Base-by-base conservation (phyloP, 2,329 filamentous ascomycete species). In the Periconia sp. region DNA sequence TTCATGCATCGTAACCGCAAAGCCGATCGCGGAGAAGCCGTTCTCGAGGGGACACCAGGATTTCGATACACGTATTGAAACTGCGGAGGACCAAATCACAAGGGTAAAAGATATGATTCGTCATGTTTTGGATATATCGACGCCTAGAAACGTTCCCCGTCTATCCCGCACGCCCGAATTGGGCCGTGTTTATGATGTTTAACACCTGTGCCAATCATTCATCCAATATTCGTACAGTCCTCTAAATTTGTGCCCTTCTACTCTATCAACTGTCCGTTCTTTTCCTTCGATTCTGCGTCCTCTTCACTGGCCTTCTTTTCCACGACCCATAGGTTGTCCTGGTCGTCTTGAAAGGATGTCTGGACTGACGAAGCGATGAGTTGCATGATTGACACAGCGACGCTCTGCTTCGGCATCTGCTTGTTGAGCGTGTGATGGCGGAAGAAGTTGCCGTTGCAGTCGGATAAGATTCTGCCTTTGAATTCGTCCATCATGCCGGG, bases 361-460 rank as follows among this genome's bases (percentile, higher is more conserved):
- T 57, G 53, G 39, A 54, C 8, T n/a, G 48, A 25, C 26, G 48
- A 16, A 4, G 39, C 29, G 22, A 57, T 4, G 6, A 39, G n/a
- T 31, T 54, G 48, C 53, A 57, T 46, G 10, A 52, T 22, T 10
- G 48, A 40, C 8, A 37, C 38, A 5, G 24, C 25, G 1, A 40
- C 16, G 17, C 40, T 49, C 12, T 29, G n/a, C 35, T 54, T 57
- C 15, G 46, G 24, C 36, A 36, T 40, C 17, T 40, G 35, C 42
- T 57, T 57, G 21, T 48, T 40, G 5, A 59, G 33, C 12, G 60
- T 64, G 18, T 66, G 61, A 28, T 67, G 62, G 3, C 61, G 45
- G 18, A 67, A 29, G 29, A 67, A 66, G 19, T 57, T 51, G 4
- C 63, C 62, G 4, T 48, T 61, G 44, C 63, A 65, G 31, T 65